Evolutionary conservation across 2,329 filamentous ascomycete genomes (phyloP), one percentile per base, ranked within the genome.

Genomic region (Penicillium janthinellum): DNA sequence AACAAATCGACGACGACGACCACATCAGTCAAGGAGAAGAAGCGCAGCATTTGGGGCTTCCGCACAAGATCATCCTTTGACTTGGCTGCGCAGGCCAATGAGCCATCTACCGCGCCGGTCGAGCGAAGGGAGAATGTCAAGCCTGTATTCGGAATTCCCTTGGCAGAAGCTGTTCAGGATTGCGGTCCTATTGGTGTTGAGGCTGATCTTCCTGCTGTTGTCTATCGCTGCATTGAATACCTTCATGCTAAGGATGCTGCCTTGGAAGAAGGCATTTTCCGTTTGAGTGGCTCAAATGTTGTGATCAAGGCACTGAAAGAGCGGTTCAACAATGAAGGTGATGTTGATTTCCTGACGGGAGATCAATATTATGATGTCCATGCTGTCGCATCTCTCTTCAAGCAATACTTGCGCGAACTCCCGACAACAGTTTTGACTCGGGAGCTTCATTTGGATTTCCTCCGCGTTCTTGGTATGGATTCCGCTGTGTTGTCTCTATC

Each of bases 151-250:
- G 95, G 95, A 2, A 89, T 91, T 35, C 86, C 91, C 5, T 79
- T 99, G 54, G 87, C 87, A 8, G 94, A 98, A 70, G 95, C 95
- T 28, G 93, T 96, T 7, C 87, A 90, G 60, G 90, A 86, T 72
- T 93, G 90, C 67, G 83, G 87, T 12, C 93, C 92, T 0, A 68
- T 71, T 12, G 90, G 92, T 58, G 82, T 91, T 47, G 85, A 87
- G 61, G 87, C 92, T 6, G 88, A 90, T 31, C 80, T 99, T 31
- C 95, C 95, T 1, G 91, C 94, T 6, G 95, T 99, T 2, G 91
- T 98, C 8, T 99, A 96, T 78, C 89, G 95, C 58, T 97, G 92
- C 72, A 90, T 99, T 62, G 91, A 98, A 75, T 99, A 96, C 74
- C 83, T 99, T 17, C 89, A 91, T 65, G 84, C 86, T 6, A 93